Evolutionary conservation across 768 basidiomycete species (phyloP).

Genomic region (Boletus rubescentipes): DNA sequence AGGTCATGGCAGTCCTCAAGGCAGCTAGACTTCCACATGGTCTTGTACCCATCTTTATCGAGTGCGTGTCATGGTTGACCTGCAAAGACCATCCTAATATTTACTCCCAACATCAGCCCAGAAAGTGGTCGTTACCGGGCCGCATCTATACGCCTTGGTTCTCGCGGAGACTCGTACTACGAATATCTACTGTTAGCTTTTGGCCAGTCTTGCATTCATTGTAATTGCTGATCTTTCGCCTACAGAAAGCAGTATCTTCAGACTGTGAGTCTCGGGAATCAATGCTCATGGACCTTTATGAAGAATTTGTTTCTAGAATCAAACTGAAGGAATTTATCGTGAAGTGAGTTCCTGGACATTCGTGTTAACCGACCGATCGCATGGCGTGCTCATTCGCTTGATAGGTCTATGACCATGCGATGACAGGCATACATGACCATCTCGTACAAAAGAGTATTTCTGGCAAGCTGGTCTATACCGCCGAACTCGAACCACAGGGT

Average conservation of each 20-base stretch:
- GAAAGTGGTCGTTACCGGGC: constrained; percentile 52
- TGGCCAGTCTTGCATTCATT: background rate
- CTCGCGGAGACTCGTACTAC: constrained; percentile 91
- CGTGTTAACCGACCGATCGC: background rate
- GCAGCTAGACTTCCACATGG: constrained; percentile 62
- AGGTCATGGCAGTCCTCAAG: constrained; percentile 74
- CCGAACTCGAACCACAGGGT: constrained; percentile 71
- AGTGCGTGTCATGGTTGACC: constrained; percentile 43
- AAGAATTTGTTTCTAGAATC: constrained; percentile 45
- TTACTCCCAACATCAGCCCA: constrained; percentile 37
- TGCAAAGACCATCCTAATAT: constrained; percentile 9
- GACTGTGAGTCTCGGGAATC: constrained; percentile 23
- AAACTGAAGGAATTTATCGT: constrained; percentile 72
- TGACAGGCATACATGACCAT: constrained; percentile 74
- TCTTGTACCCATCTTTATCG: constrained; percentile 81
- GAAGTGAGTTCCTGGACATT: constrained; percentile 45
- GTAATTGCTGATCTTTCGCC: constrained; percentile 1
- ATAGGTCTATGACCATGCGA: constrained; percentile 91
- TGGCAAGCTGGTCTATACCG: constrained; percentile 70
- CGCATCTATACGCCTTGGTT: constrained; percentile 84
- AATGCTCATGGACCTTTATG: background rate
- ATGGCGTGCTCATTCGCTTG: constrained; percentile 1
- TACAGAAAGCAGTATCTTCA: constrained; percentile 34
- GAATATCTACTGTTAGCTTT: constrained; percentile 76
- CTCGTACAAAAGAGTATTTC: constrained; percentile 65